phyloP scores from a whole-genome alignment of 805 yeast genomes.

The Pichia pseudocactophila region DNA sequence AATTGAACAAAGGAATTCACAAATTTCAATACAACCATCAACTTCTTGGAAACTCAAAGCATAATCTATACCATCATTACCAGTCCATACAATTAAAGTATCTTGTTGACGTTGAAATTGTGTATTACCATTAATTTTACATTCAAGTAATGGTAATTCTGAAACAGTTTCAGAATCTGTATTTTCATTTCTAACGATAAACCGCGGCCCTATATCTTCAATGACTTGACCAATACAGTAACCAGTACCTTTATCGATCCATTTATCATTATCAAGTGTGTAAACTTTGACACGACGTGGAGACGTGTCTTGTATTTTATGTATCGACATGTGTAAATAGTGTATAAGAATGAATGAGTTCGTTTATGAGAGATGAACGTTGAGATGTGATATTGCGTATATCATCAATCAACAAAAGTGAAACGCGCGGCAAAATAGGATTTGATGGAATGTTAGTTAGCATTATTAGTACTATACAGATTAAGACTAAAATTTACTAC shows the following conservation, averaged over 20 bases:
- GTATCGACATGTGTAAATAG: no score
- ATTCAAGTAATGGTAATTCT: slow-evolving; percentile 50
- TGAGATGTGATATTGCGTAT: no score
- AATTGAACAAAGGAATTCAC: slow-evolving; percentile 68
- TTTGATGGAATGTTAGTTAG: no score
- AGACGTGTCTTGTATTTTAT: not conserved
- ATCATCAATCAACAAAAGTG: not conserved
- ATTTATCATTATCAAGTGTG: slow-evolving; percentile 65
- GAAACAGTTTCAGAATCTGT: slow-evolving; percentile 62
- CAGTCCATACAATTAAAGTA: slow-evolving; percentile 92
- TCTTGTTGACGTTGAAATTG: slow-evolving; percentile 93
- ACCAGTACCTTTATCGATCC: slow-evolving; percentile 94
- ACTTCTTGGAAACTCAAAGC: slow-evolving; percentile 90
- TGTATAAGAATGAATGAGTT: no score
- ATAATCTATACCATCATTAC: slow-evolving; percentile 56
- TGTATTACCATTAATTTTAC: slow-evolving; percentile 61
- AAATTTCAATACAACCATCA: slow-evolving; percentile 75
- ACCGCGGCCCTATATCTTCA: slow-evolving; percentile 46
- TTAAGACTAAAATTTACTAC: slow-evolving; percentile 21
- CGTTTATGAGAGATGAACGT: no score
- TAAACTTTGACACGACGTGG: slow-evolving; percentile 91
- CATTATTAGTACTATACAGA: not conserved
- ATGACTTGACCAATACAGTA: slow-evolving; percentile 67
- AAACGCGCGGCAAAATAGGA: no score
- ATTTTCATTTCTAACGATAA: slow-evolving; percentile 37